These are phyloP conservation scores for Zizania latifolia DNA, from an alignment of 176 grass and related monocot genomes.

Conservation along the genomic window DNA sequence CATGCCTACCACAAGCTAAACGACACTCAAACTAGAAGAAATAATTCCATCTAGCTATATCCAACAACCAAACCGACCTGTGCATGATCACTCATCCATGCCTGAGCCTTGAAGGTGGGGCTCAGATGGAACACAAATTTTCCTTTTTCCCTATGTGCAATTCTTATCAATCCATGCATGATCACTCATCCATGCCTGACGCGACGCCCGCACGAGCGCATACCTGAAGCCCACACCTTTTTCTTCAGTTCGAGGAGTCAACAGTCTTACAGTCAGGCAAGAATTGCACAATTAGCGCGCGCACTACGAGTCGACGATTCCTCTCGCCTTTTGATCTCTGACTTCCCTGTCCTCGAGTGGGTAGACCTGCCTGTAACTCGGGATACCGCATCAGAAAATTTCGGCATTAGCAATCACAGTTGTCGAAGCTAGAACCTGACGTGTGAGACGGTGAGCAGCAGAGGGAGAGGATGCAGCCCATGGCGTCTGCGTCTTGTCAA, in stretches of 20 bases:
- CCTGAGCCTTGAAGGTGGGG: no score
- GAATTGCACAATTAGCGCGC: conserved; percentile 13
- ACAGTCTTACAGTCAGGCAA: not conserved
- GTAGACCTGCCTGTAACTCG: conserved; percentile 17
- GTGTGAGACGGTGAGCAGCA: not conserved
- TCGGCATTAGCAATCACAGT: not conserved
- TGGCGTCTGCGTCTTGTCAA: conserved; percentile 33
- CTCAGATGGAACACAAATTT: no score
- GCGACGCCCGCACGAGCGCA: not conserved
- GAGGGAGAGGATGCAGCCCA: conserved; percentile 8
- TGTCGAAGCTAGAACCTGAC: not conserved
- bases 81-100: no score
- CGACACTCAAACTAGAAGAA: no score
- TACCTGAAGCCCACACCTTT: no score
- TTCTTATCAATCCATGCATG: no score
- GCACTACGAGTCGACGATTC: conserved; percentile 12
- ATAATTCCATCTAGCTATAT: no score
- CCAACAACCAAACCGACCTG: no score
- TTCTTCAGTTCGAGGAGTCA: not conserved
- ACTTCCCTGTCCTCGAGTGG: conserved; percentile 4
- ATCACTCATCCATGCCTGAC: not conserved
- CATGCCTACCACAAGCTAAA: no score
- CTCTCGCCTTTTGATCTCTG: not conserved
- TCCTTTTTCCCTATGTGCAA: no score
- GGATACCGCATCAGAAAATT: not conserved